A percentile compares a stretch with the other conserved stretches of the same genome.
These are phyloP conservation scores for Cryoendolithus antarcticus DNA, from an alignment of 2,329 filamentous ascomycete species.

Conservation along the genomic window DNA sequence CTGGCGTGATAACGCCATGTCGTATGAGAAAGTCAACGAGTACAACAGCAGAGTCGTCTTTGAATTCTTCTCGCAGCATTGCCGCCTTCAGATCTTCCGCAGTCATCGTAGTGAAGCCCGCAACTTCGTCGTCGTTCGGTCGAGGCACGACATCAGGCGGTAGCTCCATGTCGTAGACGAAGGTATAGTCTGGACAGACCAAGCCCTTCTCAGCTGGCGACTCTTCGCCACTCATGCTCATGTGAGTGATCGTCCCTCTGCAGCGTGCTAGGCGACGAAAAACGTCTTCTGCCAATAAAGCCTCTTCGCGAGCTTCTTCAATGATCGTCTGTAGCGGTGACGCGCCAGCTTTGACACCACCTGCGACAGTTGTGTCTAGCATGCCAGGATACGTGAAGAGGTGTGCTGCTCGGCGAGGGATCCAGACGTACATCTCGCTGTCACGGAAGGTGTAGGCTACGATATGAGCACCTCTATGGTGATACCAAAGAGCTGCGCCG, in stretches of 20 bases:
- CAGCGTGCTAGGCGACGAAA: conserved; percentile 47
- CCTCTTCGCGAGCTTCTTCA: conserved; percentile 80
- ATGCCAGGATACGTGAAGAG: conserved; percentile 82
- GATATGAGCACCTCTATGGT: conserved; percentile 68
- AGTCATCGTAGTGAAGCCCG: conserved; percentile 63
- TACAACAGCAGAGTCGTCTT: conserved; percentile 81
- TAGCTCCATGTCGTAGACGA: conserved; percentile 77
- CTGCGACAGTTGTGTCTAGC: conserved; percentile 85
- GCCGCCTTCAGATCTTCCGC: conserved; percentile 60
- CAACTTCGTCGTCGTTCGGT: conserved; percentile 80
- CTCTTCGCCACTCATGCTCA: conserved; percentile 60
- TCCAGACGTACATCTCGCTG: conserved; percentile 62
- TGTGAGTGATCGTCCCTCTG: conserved; percentile 66
- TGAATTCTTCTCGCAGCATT: conserved; percentile 63
- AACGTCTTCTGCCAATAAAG: conserved; percentile 57
- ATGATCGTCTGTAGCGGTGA: conserved; percentile 67
- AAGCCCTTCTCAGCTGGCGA: conserved; percentile 69
- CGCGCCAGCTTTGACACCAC: conserved; percentile 71
- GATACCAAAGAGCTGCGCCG: conserved; percentile 59
- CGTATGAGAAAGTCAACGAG: conserved; percentile 80
- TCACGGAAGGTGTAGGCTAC: conserved; percentile 50
- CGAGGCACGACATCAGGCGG: conserved; percentile 52
- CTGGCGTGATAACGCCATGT: conserved; percentile 62
- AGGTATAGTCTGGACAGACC: conserved; percentile 80
- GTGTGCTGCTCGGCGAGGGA: conserved; percentile 57